Evolutionary conservation across 164 flowering plant species (phyloP).

Genomic region (Nymphaea thermarum): DNA sequence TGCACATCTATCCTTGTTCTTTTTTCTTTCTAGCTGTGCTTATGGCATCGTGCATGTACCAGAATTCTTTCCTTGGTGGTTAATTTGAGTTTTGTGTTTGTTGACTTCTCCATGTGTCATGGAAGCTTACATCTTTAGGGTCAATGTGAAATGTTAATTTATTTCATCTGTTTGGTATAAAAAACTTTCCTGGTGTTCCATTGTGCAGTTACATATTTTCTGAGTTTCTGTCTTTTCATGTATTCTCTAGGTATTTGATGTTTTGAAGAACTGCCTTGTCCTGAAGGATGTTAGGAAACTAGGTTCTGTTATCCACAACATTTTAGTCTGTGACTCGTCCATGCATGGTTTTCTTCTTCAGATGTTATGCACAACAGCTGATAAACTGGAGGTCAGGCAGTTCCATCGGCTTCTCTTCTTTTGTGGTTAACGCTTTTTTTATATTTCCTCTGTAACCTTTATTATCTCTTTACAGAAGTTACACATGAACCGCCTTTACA

Average conservation of each 20-base stretch:
- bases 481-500: slow-evolving; percentile 52
- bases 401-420: neutral
- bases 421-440: neutral
- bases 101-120: too few relatives aligned
- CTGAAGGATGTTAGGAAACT: slow-evolving; percentile 29
- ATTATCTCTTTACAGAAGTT: slow-evolving; percentile 35
- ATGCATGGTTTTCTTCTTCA: slow-evolving; percentile 60
- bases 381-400: slow-evolving; percentile 54
- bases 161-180: too few relatives aligned
- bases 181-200: neutral
- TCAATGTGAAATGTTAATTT: too few relatives aligned
- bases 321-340: slow-evolving; percentile 65
- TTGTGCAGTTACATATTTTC: neutral
- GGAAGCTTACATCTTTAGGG: too few relatives aligned
- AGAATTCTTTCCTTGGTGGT: too few relatives aligned
- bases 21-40: too few relatives aligned
- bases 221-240: neutral
- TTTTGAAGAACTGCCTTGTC: slow-evolving; percentile 54
- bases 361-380: slow-evolving; percentile 48
- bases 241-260: slow-evolving; percentile 55
- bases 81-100: too few relatives aligned
- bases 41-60: too few relatives aligned
- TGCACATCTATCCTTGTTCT: too few relatives aligned
- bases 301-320: slow-evolving; percentile 34
- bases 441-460: neutral